Conservation (phyloP, 257 asterid genomes). For the Solanum appendiculatum region DNA sequence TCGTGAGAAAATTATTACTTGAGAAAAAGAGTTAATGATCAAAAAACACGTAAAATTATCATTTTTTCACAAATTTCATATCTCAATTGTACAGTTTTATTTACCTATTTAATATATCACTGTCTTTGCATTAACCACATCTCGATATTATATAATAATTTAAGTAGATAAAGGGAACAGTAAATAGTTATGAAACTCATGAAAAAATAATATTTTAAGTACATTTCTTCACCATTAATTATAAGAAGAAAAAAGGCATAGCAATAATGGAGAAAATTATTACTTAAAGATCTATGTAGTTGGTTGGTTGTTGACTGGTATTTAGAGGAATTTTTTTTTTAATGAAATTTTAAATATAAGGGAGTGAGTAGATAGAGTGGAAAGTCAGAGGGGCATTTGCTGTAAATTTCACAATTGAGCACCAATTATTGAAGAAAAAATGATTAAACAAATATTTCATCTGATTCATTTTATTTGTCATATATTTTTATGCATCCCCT, state of each 20-base stretch:
- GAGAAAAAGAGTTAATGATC: not conserved
- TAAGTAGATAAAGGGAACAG: not conserved
- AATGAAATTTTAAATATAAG: not conserved
- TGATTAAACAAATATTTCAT: not conserved
- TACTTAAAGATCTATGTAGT: not conserved
- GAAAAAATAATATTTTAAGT: too few species aligned
- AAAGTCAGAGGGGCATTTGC: not conserved
- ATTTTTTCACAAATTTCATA: too few species aligned
- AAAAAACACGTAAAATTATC: not conserved
- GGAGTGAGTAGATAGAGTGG: not conserved
- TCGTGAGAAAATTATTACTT: not conserved
- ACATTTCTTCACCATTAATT: not conserved
- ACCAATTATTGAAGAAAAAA: constrained; percentile 5
- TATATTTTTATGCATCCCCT: not conserved
- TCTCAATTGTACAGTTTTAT: too few species aligned
- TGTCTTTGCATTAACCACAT: too few species aligned
- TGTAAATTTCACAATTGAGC: not conserved
- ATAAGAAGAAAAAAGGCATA: not conserved
- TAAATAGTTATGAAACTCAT: not conserved
- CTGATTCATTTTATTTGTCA: not conserved
- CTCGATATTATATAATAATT: not conserved
- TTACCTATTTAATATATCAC: not conserved
- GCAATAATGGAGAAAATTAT: not conserved
- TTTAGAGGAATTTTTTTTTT: not conserved
- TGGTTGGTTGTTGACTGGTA: not conserved